Base-by-base conservation (phyloP, 2,329 filamentous ascomycete genomes). In the Cryphonectria radicalis region DNA sequence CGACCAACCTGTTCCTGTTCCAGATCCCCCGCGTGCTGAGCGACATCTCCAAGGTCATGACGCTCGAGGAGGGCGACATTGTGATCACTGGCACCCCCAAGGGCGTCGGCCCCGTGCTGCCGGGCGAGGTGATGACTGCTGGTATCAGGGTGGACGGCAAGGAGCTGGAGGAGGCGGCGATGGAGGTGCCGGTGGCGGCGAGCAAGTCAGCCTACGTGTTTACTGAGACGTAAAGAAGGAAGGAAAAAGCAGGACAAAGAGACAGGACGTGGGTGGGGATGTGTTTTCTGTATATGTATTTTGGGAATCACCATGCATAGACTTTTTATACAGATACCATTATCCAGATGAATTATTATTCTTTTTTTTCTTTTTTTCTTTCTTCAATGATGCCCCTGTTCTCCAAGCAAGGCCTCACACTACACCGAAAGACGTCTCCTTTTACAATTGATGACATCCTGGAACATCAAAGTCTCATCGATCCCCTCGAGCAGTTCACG, bases 81-180 rank as follows among this genome's bases (percentile, higher is more conserved):
- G 90, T 99, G 65, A 84, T 99, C 76, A 99, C 96, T n/a, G 96
- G 96, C 25, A 99, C 96, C 66, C 96, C 96, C 66, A 98, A 98
- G 84, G 96, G 96, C 17, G 96, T 99, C 1, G 96, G 96, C 1
- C 87, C 91, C 28, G 94, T 97, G 1, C 89, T 90, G 72, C 90
- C 93, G 0, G 96, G 96, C 2, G 95, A 99, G 82, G 86, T 95
- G 43, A 93, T 99, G 88, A 91, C 87, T 74, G 95, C 93, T 37
- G 94, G 94, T 4, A 86, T 98, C 76, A 90, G 89, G 79, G 90
- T 97, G 42, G 86, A 87, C 70, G 95, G 95, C 53, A 90, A 92
- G 84, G 94, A 97, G 84, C 82, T 98, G 43, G 90, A 94, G 79
- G 93, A 97, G 84, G 93, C 92, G 46, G 91, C 84, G 78, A 92